phyloP scores from a whole-genome alignment of 225 moss, liverwort and hornwort species.

The Marchantia paleacea region DNA sequence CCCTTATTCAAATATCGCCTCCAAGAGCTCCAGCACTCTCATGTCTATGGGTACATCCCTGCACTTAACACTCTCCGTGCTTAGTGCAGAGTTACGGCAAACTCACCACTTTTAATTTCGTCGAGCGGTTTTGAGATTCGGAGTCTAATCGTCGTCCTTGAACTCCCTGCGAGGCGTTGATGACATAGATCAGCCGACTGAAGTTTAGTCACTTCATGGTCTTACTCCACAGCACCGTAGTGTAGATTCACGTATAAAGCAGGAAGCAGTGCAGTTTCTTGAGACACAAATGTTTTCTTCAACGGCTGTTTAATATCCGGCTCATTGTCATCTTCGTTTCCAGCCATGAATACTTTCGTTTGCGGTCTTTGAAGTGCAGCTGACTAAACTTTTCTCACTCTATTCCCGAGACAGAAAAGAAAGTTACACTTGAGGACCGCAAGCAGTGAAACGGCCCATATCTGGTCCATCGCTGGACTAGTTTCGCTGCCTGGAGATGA shows the following conservation, averaged over 20 bases:
- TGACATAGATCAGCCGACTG: not conserved
- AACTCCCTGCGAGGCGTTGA: conserved; percentile 50
- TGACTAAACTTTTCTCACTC: no score
- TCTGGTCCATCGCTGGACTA: not conserved
- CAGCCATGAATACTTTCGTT: no score
- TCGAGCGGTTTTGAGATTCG: not conserved
- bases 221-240: not conserved
- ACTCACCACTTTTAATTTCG: not conserved
- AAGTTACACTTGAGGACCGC: no score
- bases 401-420: no score
- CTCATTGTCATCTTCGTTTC: no score
- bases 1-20: no score
- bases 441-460: no score
- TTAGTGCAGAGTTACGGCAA: not conserved
- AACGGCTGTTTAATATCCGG: no score
- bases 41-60: not conserved
- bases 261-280: not conserved
- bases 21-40: not conserved
- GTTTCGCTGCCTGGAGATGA: not conserved
- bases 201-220: not conserved
- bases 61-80: no score
- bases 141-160: conserved; percentile 85
- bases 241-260: not conserved
- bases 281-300: no score
- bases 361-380: no score